Evolutionary conservation across 495 filamentous ascomycete genomes (phyloP).

Genomic region (Amniculicola lignicola): DNA sequence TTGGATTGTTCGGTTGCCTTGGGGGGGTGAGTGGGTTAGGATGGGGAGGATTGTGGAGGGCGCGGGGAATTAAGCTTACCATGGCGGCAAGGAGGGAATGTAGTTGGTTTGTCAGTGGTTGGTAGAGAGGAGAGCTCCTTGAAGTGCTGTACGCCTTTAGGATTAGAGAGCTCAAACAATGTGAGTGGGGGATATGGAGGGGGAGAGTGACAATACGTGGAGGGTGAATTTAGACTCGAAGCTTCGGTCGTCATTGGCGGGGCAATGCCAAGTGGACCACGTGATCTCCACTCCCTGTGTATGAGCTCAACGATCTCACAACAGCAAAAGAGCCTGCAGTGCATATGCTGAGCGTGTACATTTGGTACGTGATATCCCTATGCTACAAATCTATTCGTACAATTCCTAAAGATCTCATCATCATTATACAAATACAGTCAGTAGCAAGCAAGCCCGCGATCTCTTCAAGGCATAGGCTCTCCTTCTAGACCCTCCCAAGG

Average conservation of each 20-base stretch:
- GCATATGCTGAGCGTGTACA: too few species aligned
- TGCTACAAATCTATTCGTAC: constrained; percentile 15
- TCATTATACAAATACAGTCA: not conserved
- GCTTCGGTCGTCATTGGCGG: constrained; percentile 13
- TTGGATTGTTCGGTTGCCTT: constrained; percentile 54
- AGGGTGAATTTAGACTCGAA: constrained; percentile 17
- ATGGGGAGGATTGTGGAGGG: not conserved
- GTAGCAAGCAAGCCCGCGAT: not conserved
- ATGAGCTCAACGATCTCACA: not conserved
- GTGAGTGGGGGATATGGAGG: not conserved
- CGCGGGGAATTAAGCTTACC: constrained; percentile 2
- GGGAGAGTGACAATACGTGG: not conserved
- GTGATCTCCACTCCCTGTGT: not conserved
- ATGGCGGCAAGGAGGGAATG: constrained; percentile 10
- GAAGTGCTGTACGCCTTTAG: not conserved
- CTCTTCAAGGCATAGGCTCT: not conserved
- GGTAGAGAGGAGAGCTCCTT: not conserved
- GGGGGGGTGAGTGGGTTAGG: not conserved
- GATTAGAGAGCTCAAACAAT: not conserved
- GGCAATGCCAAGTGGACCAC: constrained; percentile 4
- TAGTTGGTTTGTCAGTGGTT: not conserved
- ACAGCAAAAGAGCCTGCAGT: too few species aligned
- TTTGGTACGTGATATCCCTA: not conserved
- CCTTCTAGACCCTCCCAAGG: constrained; percentile 18
- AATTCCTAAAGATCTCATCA: not conserved